Percentiles rank a stretch among this genome's conserved stretches.
These are phyloP conservation scores for Scedosporium aurantiacum DNA, from an alignment of 2,329 filamentous ascomycete species.

Conservation along the genomic window DNA sequence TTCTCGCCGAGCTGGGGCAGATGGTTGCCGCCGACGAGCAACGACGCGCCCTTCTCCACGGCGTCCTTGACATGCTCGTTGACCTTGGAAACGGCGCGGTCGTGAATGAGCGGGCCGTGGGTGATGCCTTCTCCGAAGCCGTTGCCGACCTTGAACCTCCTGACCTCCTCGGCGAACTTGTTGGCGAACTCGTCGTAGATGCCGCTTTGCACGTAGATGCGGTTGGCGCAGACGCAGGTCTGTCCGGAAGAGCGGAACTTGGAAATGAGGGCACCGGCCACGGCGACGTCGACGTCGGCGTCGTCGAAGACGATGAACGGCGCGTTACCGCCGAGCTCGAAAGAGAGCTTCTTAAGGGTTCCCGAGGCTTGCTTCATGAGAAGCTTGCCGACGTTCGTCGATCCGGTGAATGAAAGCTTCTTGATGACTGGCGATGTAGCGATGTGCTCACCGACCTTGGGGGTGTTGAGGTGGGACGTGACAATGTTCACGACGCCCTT, in stretches of 20 bases:
- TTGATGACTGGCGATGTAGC: constrained; percentile 34
- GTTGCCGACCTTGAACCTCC: constrained; percentile 44
- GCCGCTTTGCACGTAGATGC: constrained; percentile 47
- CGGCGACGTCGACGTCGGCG: constrained; percentile 55
- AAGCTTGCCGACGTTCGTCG: constrained; percentile 27
- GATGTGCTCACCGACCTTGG: constrained; percentile 56
- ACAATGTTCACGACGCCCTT: constrained; percentile 81
- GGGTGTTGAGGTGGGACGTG: constrained; percentile 65
- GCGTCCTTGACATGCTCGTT: constrained; percentile 53
- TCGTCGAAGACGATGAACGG: constrained; percentile 71
- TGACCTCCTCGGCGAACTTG: constrained; percentile 39
- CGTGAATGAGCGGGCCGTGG: constrained; percentile 54
- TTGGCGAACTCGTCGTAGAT: constrained; percentile 47
- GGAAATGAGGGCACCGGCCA: constrained; percentile 53
- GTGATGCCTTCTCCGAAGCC: constrained; percentile 45
- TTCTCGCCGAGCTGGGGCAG: constrained; percentile 51
- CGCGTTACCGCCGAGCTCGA: constrained; percentile 64
- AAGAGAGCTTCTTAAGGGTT: constrained; percentile 63
- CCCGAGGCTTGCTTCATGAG: constrained; percentile 61
- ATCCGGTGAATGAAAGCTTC: constrained; percentile 67
- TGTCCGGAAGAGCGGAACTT: constrained; percentile 66
- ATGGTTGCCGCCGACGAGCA: constrained; percentile 45
- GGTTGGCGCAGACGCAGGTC: constrained; percentile 57
- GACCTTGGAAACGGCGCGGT: constrained; percentile 51
- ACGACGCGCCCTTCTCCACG: constrained; percentile 46